Evolutionary conservation across 768 basidiomycete species (phyloP).

Genomic region (Hypholoma fasciculare): DNA sequence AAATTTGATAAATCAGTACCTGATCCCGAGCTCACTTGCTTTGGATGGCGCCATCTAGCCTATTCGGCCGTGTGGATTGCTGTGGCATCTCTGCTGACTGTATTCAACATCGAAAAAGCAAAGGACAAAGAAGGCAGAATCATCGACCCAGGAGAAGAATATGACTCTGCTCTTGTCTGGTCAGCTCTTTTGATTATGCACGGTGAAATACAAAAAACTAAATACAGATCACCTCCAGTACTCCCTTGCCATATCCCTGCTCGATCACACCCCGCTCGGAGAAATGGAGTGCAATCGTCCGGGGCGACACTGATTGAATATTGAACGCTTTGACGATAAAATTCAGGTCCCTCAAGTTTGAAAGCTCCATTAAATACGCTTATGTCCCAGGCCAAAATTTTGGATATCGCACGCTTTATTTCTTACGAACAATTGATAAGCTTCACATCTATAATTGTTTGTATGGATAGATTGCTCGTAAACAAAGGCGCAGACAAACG

Average conservation of each 20-base stretch:
- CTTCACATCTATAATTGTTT: too few relatives aligned
- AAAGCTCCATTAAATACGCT: too few relatives aligned
- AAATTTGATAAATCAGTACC: conserved; percentile 24
- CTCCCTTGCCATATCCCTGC: not conserved
- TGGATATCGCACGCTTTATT: too few relatives aligned
- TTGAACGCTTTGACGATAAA: not conserved
- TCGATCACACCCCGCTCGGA: not conserved
- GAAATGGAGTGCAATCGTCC: not conserved
- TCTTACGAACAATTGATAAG: too few relatives aligned
- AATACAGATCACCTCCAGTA: not conserved
- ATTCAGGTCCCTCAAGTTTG: too few relatives aligned
- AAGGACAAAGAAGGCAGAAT: conserved; percentile 15
- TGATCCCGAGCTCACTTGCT: conserved; percentile 26
- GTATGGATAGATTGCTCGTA: too few relatives aligned
- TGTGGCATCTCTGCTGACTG: conserved; percentile 22
- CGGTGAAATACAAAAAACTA: not conserved
- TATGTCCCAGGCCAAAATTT: too few relatives aligned
- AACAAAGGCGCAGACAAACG: too few relatives aligned
- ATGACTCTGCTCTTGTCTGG: conserved; percentile 17
- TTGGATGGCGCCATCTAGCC: conserved; percentile 27
- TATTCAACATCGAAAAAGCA: conserved; percentile 23
- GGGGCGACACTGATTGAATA: not conserved
- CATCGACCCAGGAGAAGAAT: conserved; percentile 16
- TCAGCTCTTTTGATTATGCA: not conserved
- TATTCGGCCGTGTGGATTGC: conserved; percentile 22